Percentiles rank a stretch among this genome's conserved stretches.
phyloP scores from a whole-genome alignment of 1,284 basidiomycete genomes.

The Cerioporus squamosus region DNA sequence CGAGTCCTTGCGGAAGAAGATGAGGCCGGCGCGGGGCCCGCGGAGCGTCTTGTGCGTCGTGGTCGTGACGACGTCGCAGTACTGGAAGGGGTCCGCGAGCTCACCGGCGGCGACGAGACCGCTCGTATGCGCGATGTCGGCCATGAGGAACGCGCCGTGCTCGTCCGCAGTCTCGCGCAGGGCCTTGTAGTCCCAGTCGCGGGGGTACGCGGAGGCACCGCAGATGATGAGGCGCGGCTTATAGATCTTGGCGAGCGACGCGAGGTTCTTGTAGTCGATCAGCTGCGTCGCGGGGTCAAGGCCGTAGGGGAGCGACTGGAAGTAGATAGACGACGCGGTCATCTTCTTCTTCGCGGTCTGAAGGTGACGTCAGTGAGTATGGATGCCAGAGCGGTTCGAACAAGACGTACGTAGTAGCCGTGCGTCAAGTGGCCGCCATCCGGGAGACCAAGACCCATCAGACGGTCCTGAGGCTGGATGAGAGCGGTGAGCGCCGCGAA shows the following conservation, averaged over 20 bases:
- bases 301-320: constrained; percentile 97
- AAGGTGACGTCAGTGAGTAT: constrained; percentile 23
- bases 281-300: constrained; percentile 87
- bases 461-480: constrained; percentile 96
- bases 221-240: constrained; percentile 97
- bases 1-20: constrained; percentile 98
- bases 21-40: constrained; percentile 96
- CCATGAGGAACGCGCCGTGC: constrained; percentile 93
- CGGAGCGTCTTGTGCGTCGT: constrained; percentile 99
- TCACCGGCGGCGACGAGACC: constrained; percentile 95
- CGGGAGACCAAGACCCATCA: constrained; percentile 99
- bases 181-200: constrained; percentile 94
- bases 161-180: constrained; percentile 85
- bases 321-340: constrained; percentile 99
- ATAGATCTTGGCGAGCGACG: constrained; percentile 92
- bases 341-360: constrained; percentile 99
- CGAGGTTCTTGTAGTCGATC: constrained; percentile 89
- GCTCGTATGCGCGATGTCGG: constrained; percentile 97
- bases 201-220: constrained; percentile 98
- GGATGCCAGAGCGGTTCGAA: too few species aligned
- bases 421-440: constrained; percentile 99
- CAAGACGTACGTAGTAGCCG: constrained; percentile 88
- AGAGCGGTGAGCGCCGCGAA: constrained; percentile 98
- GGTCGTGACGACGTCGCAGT: constrained; percentile 97
- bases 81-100: constrained; percentile 92